Conservation (phyloP, 257 asterid species). For the Jacaranda mimosifolia region DNA sequence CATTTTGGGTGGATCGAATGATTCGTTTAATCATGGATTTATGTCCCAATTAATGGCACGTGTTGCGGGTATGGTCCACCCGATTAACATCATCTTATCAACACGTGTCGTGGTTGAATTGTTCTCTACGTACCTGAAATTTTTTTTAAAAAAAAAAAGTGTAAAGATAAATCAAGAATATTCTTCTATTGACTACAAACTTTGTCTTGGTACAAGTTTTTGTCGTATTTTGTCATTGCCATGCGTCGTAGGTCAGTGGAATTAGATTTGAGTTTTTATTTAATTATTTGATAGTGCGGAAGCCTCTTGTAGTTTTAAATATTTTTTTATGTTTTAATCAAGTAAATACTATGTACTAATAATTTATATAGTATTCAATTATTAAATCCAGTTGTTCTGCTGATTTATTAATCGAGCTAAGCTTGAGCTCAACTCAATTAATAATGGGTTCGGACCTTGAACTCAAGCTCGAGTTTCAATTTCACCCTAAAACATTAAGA, state of each 20-base stretch:
- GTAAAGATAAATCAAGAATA: slow-evolving; percentile 13
- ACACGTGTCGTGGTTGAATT: slow-evolving; percentile 48
- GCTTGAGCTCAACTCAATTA: no score
- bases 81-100: slow-evolving; percentile 37
- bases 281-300: no score
- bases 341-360: no score
- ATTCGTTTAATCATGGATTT: neutral
- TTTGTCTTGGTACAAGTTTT: neutral
- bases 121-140: slow-evolving; percentile 19
- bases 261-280: no score
- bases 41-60: slow-evolving; percentile 30
- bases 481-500: no score
- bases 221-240: neutral
- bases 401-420: no score
- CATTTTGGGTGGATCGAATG: neutral
- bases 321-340: no score
- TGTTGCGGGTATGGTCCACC: slow-evolving; percentile 2
- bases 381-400: no score
- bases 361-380: no score
- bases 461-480: no score
- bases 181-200: neutral
- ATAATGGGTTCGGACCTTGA: no score
- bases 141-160: neutral
- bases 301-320: no score
- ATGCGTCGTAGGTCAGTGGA: neutral